phyloP scores from a whole-genome alignment of 176 grass and related monocot species.

The Elymus sibiricus region DNA sequence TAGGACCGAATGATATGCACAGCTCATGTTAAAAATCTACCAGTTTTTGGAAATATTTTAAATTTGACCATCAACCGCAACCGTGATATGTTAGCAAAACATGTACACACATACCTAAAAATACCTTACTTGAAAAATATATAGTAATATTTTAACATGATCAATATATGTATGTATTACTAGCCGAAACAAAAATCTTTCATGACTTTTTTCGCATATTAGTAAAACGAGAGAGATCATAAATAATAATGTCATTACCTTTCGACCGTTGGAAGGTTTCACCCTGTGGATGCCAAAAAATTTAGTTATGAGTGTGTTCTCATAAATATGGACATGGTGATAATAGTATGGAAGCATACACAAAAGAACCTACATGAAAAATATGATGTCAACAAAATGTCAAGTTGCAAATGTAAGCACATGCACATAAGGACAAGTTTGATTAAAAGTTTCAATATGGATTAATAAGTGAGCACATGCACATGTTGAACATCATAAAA shows the following conservation, averaged over 20 bases:
- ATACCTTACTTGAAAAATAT: not conserved
- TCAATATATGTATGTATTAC: not conserved
- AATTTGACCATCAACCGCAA: not conserved
- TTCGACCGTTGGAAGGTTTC: conserved; percentile 57
- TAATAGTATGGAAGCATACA: conserved; percentile 93
- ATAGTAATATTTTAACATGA: not conserved
- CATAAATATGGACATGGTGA: no score
- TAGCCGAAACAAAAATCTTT: not conserved
- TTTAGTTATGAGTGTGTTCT: conserved; percentile 70
- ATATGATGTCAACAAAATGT: conserved; percentile 9
- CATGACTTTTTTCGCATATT: not conserved
- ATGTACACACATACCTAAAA: not conserved
- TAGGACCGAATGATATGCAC: not conserved
- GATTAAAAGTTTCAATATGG: not conserved
- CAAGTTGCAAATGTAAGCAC: not conserved
- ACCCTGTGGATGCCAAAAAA: conserved; percentile 69
- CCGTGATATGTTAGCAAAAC: not conserved
- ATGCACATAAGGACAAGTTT: not conserved
- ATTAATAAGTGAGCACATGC: not conserved
- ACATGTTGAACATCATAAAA: not conserved
- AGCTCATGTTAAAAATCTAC: not conserved
- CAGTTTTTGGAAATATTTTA: not conserved
- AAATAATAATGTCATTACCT: conserved; percentile 31
- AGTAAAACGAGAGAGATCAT: not conserved
- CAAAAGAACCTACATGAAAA: conserved; percentile 77